phyloP scores from a whole-genome alignment of 345 rosid species.

The Physaria fendleri region DNA sequence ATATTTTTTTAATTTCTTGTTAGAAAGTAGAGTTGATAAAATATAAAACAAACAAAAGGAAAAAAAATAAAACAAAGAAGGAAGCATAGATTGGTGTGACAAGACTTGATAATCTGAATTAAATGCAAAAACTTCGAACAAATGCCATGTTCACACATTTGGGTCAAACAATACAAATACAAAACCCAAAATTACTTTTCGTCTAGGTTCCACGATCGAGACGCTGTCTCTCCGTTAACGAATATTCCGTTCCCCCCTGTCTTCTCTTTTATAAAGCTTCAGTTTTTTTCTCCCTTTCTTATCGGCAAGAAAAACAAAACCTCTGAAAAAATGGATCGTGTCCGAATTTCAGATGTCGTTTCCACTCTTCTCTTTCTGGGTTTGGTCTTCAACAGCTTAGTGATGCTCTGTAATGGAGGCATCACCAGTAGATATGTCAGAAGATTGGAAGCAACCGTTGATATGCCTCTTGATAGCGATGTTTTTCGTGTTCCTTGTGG shows the following conservation, averaged over 20 bases:
- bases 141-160: not conserved
- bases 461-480: slow-evolving; percentile 78
- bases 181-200: not conserved
- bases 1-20: not conserved
- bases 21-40: not conserved
- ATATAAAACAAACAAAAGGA: not conserved
- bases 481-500: slow-evolving; percentile 63
- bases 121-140: not conserved
- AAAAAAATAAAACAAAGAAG: not conserved
- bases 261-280: not conserved
- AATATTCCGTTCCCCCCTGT: not conserved
- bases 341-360: not conserved
- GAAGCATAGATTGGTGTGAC: slow-evolving; percentile 23
- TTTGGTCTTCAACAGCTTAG: slow-evolving; percentile 35
- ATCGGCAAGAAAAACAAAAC: not conserved
- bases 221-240: not conserved
- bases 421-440: slow-evolving; percentile 58
- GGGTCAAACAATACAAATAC: not conserved
- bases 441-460: slow-evolving; percentile 41
- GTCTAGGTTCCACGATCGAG: not conserved
- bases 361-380: slow-evolving; percentile 26
- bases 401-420: slow-evolving; percentile 55
- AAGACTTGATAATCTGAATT: not conserved
- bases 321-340: slow-evolving; percentile 19
- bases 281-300: not conserved